These are phyloP conservation scores for Neocatenulostroma microsporum DNA, from an alignment of 2,329 filamentous ascomycete species.

Conservation along the genomic window DNA sequence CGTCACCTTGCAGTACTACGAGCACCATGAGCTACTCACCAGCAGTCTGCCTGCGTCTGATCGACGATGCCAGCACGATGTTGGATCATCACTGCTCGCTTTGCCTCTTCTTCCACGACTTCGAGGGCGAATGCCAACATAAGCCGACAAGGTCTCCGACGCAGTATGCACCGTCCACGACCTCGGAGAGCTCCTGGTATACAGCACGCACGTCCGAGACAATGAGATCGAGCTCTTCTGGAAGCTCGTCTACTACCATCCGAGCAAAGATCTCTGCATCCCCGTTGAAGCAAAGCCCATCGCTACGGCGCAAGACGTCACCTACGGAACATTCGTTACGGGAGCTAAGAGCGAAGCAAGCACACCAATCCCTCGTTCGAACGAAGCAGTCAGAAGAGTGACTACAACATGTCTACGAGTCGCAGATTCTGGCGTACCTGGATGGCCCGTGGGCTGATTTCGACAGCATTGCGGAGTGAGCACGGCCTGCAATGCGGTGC, in stretches of 20 bases:
- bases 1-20: too few relatives aligned
- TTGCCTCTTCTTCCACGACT: constrained; percentile 15
- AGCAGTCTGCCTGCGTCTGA: constrained; percentile 14
- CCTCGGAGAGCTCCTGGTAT: constrained; percentile 19
- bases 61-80: constrained; percentile 12
- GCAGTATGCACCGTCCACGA: constrained; percentile 4
- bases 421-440: constrained; percentile 27
- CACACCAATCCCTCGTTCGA: constrained; percentile 8
- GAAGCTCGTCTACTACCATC: constrained; percentile 9
- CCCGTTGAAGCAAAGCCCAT: constrained; percentile 7
- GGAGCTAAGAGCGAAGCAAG: constrained; percentile 21
- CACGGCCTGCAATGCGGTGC: too few relatives aligned
- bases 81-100: constrained; percentile 18
- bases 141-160: constrained; percentile 1
- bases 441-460: constrained; percentile 10
- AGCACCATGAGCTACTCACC: constrained; percentile 12
- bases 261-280: background rate
- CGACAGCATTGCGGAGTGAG: constrained; percentile 3
- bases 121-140: constrained; percentile 8
- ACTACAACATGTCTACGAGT: constrained; percentile 25
- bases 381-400: constrained; percentile 24
- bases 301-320: constrained; percentile 19
- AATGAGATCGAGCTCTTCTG: constrained; percentile 5
- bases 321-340: constrained; percentile 22
- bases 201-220: constrained; percentile 13